Base-by-base conservation (phyloP, 192 early-diverging fungal species). In the Phycomyces blakesleeanus region DNA sequence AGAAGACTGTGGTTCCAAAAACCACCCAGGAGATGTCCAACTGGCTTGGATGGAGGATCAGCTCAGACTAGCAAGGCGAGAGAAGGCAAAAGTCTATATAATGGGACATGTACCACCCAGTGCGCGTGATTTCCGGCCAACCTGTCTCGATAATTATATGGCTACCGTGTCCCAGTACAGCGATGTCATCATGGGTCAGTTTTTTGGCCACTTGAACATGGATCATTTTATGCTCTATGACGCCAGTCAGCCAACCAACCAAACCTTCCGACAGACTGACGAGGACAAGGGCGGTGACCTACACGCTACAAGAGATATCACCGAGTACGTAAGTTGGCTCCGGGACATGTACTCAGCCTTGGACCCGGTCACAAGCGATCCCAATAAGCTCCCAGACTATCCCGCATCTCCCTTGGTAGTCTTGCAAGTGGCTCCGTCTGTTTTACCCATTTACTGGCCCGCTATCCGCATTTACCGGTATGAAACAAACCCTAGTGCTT, bases 91-190 rank as follows among this genome's bases (percentile, higher is more conserved):
- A 40, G 40, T 73, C 5, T 44, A 61, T 54, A 54, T 76, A 25
- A 51, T 68, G 21, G 71, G 72, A 8, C 75, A 76, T 66, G 59
- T 76, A 14, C 75, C 75, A 18, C 75, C 75, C 5, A 61, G 26
- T 29, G 18, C 41, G 27, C 57, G 57, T 51, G 60, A 59, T 42
- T 72, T 65, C 22, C 34, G 54, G 12, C 39, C 25, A 7, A 54
- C 63, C 22, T 72, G 69, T n/a, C 21, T 69, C 6, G n/a, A 51
- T 26, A 18, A 29, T 4, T 65, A 73, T 25, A 68, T 61, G 40
- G 24, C 62, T 10, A 16, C 49, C n/a, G 55, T 61, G 25, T 24
- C 66, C 10, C 27, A 25, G 16, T 64, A 61, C 18, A 38, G 40
- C 29, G 69, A 63, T 51, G 57, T 68, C 7, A 41, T 64, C 11